Evolutionary conservation across 306 rosid species (phyloP).

Genomic region (Acacia acuminata): DNA sequence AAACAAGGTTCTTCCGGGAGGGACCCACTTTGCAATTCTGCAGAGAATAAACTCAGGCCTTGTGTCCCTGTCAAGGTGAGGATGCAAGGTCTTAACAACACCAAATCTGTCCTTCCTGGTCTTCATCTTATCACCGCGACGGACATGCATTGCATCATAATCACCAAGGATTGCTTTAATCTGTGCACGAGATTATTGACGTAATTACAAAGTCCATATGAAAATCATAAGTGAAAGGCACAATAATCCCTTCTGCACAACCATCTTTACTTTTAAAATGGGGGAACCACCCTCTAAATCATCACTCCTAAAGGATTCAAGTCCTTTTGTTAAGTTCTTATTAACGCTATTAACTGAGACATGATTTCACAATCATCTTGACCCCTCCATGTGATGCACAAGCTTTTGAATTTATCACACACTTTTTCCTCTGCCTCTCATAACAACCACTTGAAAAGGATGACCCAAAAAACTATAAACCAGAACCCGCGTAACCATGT

Average conservation of each 20-base stretch:
- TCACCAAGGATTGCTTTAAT: constrained; percentile 60
- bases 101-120: constrained; percentile 92
- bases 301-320: not conserved
- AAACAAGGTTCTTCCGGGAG: constrained; percentile 81
- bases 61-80: constrained; percentile 96
- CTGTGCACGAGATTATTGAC: constrained; percentile 36
- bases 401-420: not conserved
- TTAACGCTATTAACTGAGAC: not conserved
- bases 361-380: not conserved
- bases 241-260: not conserved
- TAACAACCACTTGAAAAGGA: too few species aligned
- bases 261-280: not conserved
- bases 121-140: constrained; percentile 94
- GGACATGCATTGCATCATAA: constrained; percentile 91
- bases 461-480: too few species aligned
- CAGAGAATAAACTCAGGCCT: constrained; percentile 72
- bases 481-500: too few species aligned
- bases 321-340: not conserved
- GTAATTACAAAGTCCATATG: constrained; percentile 14
- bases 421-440: too few species aligned
- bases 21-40: constrained; percentile 86
- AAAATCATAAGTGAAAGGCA: not conserved
- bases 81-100: constrained; percentile 72
- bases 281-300: not conserved
- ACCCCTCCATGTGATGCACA: not conserved